Evolutionary conservation across 441 rosid species (phyloP).

Genomic region (Metrosideros polymorpha): DNA sequence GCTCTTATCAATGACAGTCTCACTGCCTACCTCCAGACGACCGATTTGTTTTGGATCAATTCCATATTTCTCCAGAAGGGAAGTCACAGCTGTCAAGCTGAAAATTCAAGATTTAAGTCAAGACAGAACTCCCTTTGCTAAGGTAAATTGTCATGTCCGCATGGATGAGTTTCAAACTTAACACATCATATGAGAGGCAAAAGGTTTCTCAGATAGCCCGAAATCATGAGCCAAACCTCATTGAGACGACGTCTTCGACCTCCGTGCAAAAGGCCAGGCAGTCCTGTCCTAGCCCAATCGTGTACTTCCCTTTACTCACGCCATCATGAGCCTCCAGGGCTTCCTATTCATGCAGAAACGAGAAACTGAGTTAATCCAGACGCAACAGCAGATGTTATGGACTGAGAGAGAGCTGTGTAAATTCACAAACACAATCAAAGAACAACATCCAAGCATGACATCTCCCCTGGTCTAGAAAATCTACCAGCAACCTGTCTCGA

Average conservation of each 20-base stretch:
- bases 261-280: slow-evolving; percentile 93
- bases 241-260: slow-evolving; percentile 96
- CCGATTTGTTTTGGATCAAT: slow-evolving; percentile 90
- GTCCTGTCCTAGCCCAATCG: slow-evolving; percentile 97
- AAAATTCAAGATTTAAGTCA: not conserved
- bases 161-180: not conserved
- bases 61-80: slow-evolving; percentile 81
- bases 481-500: not conserved
- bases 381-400: not conserved
- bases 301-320: slow-evolving; percentile 90
- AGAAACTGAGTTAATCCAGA: not conserved
- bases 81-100: slow-evolving; percentile 79
- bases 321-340: slow-evolving; percentile 88
- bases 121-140: not conserved
- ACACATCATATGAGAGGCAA: not conserved
- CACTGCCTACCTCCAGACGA: slow-evolving; percentile 94
- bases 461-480: not conserved
- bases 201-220: not conserved
- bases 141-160: not conserved
- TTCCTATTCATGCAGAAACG: slow-evolving; percentile 30
- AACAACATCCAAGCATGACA: not conserved
- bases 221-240: slow-evolving; percentile 44
- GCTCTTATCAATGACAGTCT: slow-evolving; percentile 97
- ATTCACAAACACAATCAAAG: not conserved
- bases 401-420: not conserved